Conservation (phyloP, 352 stramenopile genomes). For the Aphanomyces invadans region DNA sequence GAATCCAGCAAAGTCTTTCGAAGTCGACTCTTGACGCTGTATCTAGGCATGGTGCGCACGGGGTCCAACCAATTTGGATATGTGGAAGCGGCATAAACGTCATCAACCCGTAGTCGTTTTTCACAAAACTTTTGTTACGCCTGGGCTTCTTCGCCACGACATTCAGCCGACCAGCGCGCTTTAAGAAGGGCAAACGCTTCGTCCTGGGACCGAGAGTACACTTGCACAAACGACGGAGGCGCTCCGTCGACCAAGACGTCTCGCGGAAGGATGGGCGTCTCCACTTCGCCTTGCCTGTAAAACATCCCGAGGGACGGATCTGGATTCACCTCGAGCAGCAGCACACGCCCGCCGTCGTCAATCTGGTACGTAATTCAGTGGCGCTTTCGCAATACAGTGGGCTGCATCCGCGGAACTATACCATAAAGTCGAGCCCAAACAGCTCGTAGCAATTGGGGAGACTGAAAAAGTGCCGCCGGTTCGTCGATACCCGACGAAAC, state of each 20-base stretch:
- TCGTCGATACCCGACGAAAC: conserved; percentile 19
- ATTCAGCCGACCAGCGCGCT: not conserved
- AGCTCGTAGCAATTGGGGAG: conserved; percentile 30
- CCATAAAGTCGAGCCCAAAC: conserved; percentile 32
- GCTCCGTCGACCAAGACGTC: not conserved
- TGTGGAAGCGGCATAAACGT: conserved; percentile 8
- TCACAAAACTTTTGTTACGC: no score
- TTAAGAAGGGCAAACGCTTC: conserved; percentile 4
- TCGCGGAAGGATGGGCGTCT: not conserved
- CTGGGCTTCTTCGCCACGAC: no score
- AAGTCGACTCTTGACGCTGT: not conserved
- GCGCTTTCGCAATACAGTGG: no score
- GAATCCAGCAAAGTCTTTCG: not conserved
- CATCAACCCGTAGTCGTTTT: no score
- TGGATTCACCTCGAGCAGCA: conserved; percentile 30
- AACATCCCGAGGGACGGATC: conserved; percentile 31
- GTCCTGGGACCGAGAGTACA: not conserved
- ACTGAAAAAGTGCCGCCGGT: conserved; percentile 29
- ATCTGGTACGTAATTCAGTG: conserved; percentile 1
- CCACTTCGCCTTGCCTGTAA: not conserved
- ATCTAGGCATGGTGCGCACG: conserved; percentile 40
- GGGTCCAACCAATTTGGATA: conserved; percentile 17
- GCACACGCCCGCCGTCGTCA: conserved; percentile 2
- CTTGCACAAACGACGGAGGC: not conserved
- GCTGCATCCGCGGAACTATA: no score